Evolutionary conservation across 2,329 filamentous ascomycete species (phyloP).

Genomic region (Xylaria sp.): DNA sequence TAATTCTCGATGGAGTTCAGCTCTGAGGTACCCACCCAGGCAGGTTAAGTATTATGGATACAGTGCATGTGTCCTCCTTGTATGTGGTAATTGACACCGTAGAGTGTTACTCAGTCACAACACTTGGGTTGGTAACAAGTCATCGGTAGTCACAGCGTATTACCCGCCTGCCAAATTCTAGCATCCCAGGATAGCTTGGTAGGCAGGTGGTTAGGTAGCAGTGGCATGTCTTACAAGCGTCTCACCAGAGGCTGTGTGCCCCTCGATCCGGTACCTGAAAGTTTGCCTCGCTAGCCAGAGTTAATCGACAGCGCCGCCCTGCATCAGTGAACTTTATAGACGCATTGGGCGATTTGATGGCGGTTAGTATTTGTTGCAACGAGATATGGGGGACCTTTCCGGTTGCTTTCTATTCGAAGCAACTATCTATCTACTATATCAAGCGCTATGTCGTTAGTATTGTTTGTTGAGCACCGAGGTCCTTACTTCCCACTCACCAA

Average conservation of each 20-base stretch:
- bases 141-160: conserved; percentile 30
- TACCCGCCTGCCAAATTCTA: conserved; percentile 24
- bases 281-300: conserved; percentile 19
- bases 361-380: neutral
- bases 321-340: neutral
- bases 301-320: neutral
- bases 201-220: conserved; percentile 2
- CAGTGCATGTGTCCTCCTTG: conserved; percentile 1
- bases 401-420: neutral
- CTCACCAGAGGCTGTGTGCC: conserved; percentile 23
- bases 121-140: neutral
- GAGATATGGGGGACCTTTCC: neutral
- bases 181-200: neutral
- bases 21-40: neutral
- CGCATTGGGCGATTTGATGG: no score
- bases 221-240: conserved; percentile 13
- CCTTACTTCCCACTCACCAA: neutral
- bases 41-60: conserved; percentile 1
- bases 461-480: neutral
- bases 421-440: no score
- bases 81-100: conserved; percentile 7
- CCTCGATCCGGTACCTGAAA: conserved; percentile 38
- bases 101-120: conserved; percentile 18
- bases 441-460: neutral
- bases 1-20: conserved; percentile 22